phyloP scores from a whole-genome alignment of 1,284 basidiomycete genomes.

The Puccinia hordei region DNA sequence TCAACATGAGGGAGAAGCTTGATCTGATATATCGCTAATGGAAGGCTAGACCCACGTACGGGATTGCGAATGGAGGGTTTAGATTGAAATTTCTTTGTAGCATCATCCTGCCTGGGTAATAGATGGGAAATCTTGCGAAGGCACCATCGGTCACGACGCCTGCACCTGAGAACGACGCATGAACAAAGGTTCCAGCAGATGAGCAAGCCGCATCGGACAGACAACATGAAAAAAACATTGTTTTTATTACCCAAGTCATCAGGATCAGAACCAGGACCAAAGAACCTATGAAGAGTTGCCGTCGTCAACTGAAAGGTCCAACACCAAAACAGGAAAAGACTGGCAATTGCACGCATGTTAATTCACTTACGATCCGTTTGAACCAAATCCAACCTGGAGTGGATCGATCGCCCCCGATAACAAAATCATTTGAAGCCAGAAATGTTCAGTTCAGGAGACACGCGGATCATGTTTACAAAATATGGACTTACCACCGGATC shows the following conservation, averaged over 20 bases:
- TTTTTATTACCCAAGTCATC: slow-evolving; percentile 29
- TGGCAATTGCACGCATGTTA: neutral
- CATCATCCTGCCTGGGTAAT: slow-evolving; percentile 25
- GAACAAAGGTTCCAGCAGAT: neutral
- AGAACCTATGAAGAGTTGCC: neutral
- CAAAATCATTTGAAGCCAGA: neutral
- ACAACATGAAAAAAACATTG: neutral
- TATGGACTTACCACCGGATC: slow-evolving; percentile 19
- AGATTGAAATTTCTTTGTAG: slow-evolving; percentile 43
- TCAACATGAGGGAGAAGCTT: neutral
- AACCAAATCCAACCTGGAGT: slow-evolving; percentile 30
- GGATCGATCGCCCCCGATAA: neutral
- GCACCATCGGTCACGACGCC: slow-evolving; percentile 47
- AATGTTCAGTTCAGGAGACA: neutral
- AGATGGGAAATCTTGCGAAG: slow-evolving; percentile 26
- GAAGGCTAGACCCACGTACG: slow-evolving; percentile 9
- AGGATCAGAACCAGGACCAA: slow-evolving; percentile 25
- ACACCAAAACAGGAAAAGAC: neutral
- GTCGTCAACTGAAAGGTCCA: neutral
- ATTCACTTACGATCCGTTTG: slow-evolving; percentile 29
- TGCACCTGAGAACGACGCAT: neutral
- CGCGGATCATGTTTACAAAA: neutral
- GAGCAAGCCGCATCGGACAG: neutral
- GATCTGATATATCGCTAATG: neutral
- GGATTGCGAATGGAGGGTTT: neutral